These are phyloP conservation scores for Trifolium fragiferum DNA, from an alignment of 306 rosid genomes.

Conservation along the genomic window DNA sequence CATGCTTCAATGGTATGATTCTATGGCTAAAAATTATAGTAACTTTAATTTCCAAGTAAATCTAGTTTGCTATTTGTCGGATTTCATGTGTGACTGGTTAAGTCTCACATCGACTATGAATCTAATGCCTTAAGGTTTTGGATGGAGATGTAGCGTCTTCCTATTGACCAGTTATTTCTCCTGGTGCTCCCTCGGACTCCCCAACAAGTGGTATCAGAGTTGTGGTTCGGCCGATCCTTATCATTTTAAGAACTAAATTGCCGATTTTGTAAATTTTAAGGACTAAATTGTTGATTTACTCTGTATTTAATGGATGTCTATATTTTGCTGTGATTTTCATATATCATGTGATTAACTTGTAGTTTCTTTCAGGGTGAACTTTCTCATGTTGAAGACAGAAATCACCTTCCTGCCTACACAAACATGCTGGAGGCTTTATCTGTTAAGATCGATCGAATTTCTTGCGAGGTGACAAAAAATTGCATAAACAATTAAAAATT, in stretches of 20 bases:
- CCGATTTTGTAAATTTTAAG: too few species aligned
- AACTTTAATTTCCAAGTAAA: constrained; percentile 9
- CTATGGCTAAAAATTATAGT: not conserved
- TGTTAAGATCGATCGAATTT: constrained; percentile 59
- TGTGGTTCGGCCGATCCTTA: too few species aligned
- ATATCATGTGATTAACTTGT: constrained; percentile 16
- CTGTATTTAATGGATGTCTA: not conserved
- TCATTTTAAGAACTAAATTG: too few species aligned
- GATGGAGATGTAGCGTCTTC: too few species aligned
- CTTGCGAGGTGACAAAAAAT: constrained; percentile 54
- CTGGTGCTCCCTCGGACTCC: too few species aligned
- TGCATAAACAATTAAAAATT: not conserved
- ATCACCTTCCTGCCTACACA: constrained; percentile 40
- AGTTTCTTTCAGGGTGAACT: constrained; percentile 45
- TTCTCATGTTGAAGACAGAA: constrained; percentile 46
- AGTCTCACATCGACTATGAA: too few species aligned
- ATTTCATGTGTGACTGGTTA: too few species aligned
- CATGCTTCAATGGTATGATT: constrained; percentile 42
- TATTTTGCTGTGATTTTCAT: constrained; percentile 13
- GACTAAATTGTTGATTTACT: too few species aligned
- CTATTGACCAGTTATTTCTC: too few species aligned
- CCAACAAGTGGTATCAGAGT: too few species aligned
- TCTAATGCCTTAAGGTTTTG: too few species aligned
- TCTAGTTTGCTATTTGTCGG: not conserved
- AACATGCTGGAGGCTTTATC: constrained; percentile 52